Percentiles rank a stretch among this genome's conserved stretches.
Conservation (phyloP, 441 rosid species). For the Pelargonium fulgidum region DNA sequence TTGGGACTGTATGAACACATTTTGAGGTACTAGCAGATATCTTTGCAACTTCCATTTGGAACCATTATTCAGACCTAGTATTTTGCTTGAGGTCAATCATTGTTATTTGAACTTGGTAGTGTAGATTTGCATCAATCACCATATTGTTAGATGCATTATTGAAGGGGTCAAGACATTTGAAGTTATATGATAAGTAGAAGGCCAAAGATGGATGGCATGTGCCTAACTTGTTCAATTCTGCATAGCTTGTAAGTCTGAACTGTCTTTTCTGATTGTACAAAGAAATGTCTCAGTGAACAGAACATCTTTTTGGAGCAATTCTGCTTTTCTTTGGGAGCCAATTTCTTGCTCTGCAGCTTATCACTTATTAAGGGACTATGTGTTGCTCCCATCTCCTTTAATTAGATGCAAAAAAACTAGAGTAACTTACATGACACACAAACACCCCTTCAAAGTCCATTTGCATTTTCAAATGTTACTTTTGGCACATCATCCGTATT, state of each 20-base stretch:
- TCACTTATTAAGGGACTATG: neutral
- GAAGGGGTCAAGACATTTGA: neutral
- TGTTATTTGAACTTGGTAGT: neutral
- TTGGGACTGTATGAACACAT: no score
- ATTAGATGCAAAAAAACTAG: neutral
- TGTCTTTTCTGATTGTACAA: neutral
- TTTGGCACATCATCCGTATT: neutral
- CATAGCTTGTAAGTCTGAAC: neutral
- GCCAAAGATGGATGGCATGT: neutral
- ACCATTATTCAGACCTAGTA: neutral
- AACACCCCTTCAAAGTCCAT: neutral
- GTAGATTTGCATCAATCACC: neutral
- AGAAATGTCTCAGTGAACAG: neutral
- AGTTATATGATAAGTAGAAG: neutral
- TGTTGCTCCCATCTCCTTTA: neutral
- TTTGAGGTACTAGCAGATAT: no score
- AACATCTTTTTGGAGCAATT: neutral
- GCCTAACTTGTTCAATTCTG: neutral
- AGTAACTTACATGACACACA: neutral
- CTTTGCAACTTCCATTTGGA: no score
- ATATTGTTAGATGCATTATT: neutral
- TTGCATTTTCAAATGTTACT: neutral
- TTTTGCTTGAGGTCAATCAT: neutral
- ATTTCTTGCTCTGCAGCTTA: neutral
- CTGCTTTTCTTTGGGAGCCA: neutral